Base-by-base conservation (phyloP, 176 grass and related monocot species). In the Echinochloa phyllopogon region DNA sequence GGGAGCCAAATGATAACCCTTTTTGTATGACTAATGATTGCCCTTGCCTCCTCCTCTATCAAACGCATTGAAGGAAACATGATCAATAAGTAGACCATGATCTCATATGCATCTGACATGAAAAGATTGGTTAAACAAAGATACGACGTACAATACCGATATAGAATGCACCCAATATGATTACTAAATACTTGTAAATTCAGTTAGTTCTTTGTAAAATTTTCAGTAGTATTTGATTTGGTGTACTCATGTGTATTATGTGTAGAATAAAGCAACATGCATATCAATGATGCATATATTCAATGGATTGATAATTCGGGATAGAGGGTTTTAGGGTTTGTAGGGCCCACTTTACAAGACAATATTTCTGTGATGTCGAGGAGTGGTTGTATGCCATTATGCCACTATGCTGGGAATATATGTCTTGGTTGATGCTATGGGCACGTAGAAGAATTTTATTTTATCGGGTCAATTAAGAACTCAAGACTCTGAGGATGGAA, bases 331-430 rank as follows among this genome's bases (percentile, higher is more conserved):
- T 42, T n/a, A n/a, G n/a, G n/a, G n/a, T n/a, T n/a, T n/a, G 48
- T 67, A 72, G 37, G 66, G 48, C 6, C 5, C n/a, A n/a, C n/a
- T 23, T 55, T 67, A 16, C 18, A 76, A 47, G 39, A 39, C 27
- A n/a, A n/a, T 20, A 57, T 45, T 58, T 78, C 41, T 59, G 8
- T 49, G 12, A 48, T 38, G 61, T 38, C n/a, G 27, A 58, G 56
- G 17, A 69, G 74, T 78, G 20, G 51, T 44, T 70, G 83, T 78
- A 78, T 70, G 55, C 42, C 76, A 59, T 53, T 86, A 86, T 50
- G 14, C 14, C 23, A n/a, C n/a, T n/a, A n/a, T n/a, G n/a, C n/a
- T n/a, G 20, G 53, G 65, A 71, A 79, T 69, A 71, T 79, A n/a
- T n/a, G 53, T 27, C 8, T 8, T 36, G 27, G 39, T 59, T 17